phyloP scores from a whole-genome alignment of 176 grass and related monocot species.

The Olyra latifolia region DNA sequence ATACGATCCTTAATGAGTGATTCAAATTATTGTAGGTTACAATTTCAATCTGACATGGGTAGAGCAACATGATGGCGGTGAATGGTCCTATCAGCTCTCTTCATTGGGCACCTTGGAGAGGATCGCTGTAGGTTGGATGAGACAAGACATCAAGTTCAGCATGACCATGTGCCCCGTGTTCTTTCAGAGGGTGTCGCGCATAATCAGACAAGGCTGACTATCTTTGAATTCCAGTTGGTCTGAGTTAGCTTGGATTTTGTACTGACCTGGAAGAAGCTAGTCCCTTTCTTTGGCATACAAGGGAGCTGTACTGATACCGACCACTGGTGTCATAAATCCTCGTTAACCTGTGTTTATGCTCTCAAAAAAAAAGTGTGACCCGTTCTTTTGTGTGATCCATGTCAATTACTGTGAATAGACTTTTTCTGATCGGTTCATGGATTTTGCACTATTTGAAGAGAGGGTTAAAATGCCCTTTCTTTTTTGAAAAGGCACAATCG shows the following conservation, averaged over 20 bases:
- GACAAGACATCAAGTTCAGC: constrained; percentile 58
- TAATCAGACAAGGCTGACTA: constrained; percentile 26
- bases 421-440: too few relatives aligned
- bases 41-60: constrained; percentile 68
- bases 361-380: too few relatives aligned
- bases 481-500: too few relatives aligned
- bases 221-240: not conserved
- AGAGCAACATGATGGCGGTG: constrained; percentile 30
- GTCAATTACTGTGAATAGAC: not conserved
- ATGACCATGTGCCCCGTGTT: constrained; percentile 62
- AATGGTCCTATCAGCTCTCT: constrained; percentile 59
- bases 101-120: constrained; percentile 66
- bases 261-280: not conserved
- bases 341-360: not conserved
- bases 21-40: constrained; percentile 60
- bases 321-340: not conserved
- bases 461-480: too few relatives aligned
- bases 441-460: too few relatives aligned
- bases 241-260: not conserved
- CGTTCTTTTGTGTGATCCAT: not conserved
- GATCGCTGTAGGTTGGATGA: constrained; percentile 71
- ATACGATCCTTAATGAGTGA: constrained; percentile 22
- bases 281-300: not conserved
- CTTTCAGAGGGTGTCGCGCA: constrained; percentile 43
- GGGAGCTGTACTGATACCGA: not conserved